Conservation (phyloP, 257 asterid species). For the Petunia axillaris region DNA sequence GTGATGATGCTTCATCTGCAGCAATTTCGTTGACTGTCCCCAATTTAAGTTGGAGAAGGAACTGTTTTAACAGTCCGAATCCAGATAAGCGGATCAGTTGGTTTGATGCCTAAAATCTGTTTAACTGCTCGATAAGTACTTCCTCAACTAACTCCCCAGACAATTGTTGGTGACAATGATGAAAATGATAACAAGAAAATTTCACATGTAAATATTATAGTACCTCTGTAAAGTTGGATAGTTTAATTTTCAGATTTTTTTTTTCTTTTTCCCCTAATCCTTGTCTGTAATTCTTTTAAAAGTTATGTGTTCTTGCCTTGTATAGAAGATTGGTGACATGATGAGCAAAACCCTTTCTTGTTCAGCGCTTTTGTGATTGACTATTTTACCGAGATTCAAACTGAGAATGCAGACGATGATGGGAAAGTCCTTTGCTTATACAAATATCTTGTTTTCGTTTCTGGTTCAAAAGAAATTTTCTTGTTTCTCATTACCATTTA, state of each 20-base stretch:
- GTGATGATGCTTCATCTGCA: constrained; percentile 66
- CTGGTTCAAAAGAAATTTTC: neutral
- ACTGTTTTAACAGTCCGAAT: neutral
- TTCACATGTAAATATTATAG: neutral
- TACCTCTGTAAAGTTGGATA: neutral
- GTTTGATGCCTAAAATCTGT: neutral
- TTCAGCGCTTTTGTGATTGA: neutral
- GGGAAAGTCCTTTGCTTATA: neutral
- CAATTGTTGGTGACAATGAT: neutral
- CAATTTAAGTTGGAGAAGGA: neutral
- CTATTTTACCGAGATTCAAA: neutral
- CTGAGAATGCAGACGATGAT: neutral
- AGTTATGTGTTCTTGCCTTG: neutral
- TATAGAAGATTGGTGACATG: neutral
- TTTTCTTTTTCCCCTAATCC: neutral
- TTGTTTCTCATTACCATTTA: neutral
- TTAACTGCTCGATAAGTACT: neutral
- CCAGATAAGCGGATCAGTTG: neutral
- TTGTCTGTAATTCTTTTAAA: neutral
- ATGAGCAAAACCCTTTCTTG: neutral
- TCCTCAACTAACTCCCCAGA: neutral
- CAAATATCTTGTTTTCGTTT: neutral
- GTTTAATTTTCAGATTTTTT: neutral
- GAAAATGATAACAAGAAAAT: neutral
- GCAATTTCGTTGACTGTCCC: constrained; percentile 28